phyloP scores from a whole-genome alignment of 1,284 basidiomycete species.

The Polyporus tsugae region DNA sequence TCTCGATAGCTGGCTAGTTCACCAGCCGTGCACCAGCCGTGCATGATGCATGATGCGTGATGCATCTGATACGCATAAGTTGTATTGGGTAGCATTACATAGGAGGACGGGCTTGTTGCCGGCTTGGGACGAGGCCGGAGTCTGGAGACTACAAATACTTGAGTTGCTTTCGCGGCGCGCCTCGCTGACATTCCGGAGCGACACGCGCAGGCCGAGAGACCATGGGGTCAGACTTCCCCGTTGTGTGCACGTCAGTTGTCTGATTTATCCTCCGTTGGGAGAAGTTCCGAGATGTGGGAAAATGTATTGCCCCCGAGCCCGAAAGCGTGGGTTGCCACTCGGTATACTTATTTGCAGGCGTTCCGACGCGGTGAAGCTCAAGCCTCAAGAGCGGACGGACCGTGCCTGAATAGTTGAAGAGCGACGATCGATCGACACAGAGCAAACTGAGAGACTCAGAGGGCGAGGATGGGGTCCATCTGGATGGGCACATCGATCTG shows the following conservation, averaged over 20 bases:
- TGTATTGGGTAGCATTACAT: background rate
- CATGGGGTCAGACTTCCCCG: background rate
- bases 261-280: background rate
- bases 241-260: background rate
- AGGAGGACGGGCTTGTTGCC: too few species aligned
- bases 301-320: background rate
- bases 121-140: too few species aligned
- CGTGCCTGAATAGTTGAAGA: background rate
- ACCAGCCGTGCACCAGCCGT: too few species aligned
- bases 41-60: too few species aligned
- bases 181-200: background rate
- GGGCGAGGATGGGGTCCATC: background rate
- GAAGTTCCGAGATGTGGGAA: constrained; percentile 2
- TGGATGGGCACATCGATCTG: background rate
- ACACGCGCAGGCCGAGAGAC: background rate
- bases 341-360: background rate
- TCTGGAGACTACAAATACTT: constrained; percentile 2
- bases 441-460: background rate
- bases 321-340: background rate
- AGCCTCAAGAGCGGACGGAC: too few species aligned
- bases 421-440: background rate
- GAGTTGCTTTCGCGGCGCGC: background rate
- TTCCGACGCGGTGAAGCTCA: background rate
- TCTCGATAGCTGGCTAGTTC: too few species aligned
- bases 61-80: too few species aligned